phyloP scores from a whole-genome alignment of 805 yeast genomes.

The Wickerhamomyces silvicola region DNA sequence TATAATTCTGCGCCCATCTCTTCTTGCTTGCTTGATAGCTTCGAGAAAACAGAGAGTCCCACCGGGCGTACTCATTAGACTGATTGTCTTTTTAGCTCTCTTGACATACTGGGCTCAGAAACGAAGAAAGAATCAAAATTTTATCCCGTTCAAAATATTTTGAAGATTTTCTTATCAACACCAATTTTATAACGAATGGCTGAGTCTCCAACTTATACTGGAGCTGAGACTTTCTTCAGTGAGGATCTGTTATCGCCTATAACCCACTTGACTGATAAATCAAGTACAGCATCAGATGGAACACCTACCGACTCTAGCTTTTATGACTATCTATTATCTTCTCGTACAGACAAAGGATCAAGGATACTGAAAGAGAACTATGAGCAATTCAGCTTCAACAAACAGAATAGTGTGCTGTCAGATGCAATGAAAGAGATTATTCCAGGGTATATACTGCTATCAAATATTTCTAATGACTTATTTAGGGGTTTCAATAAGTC shows the following conservation, averaged over 20 bases:
- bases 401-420: conserved; percentile 2
- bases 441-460: conserved; percentile 14
- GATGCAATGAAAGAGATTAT: conserved; percentile 7
- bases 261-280: conserved; percentile 10
- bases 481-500: conserved; percentile 15
- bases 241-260: conserved; percentile 10
- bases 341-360: conserved; percentile 2
- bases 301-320: conserved; percentile 6
- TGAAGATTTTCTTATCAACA: no score
- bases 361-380: conserved; percentile 9
- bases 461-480: conserved; percentile 14
- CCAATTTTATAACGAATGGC: no score
- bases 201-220: no score
- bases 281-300: conserved; percentile 5
- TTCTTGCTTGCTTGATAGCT: no score
- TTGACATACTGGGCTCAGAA: no score
- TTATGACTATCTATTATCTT: conserved; percentile 13
- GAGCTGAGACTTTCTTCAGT: no score
- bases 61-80: no score
- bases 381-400: conserved; percentile 8
- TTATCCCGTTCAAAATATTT: no score
- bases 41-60: no score
- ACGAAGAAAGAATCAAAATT: no score
- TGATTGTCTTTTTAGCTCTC: no score
- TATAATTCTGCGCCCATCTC: no score